Base-by-base conservation (phyloP, 2,329 filamentous ascomycete species). In the Epichloe elymi region DNA sequence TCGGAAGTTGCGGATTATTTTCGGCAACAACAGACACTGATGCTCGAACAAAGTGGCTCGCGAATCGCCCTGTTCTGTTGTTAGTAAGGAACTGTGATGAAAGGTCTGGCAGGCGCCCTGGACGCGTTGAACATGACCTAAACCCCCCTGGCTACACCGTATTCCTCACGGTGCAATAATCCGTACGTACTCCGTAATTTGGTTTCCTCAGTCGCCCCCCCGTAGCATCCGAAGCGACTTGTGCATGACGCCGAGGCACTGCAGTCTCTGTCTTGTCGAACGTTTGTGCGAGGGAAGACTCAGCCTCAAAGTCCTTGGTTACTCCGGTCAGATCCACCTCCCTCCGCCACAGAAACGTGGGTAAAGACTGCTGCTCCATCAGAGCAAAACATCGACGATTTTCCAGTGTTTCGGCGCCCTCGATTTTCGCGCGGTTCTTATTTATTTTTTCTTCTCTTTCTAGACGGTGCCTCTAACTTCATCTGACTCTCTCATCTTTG, bases 301-400 rank as follows among this genome's bases (percentile, higher is more conserved):
- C 39, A 49, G 47, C 47, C 47, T 43, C 48, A 49, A 19, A n/a
- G n/a, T 30, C 39, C 48, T 49, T 49, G 40, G 40, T 49, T 49
- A 40, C 48, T 44, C 40, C 23, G 48, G 23, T 26, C 40, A 49
- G 48, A 44, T 49, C 40, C 48, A 49, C 48, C 35, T 37, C 39
- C 30, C 48, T 17, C 33, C 30, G 26, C 40, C 37, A 40, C 48
- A 19, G 23, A 42, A 20, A 17, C 19, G 17, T 42, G 26, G 26
- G 37, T 26, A 42, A 42, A 44, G 39, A 23, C 48, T 38, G 33
- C 40, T 23, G 19, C 19, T 19, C 40, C 3, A 23, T 23, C 40
- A 11, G 20, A 17, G 19, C 40, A 42, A 42, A 43, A 37, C 48
- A 38, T 36, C 23, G 19, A 7, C 30, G 15, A 11, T 14, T 38